These are phyloP conservation scores for Saccharomyces hybrid DNA, from an alignment of 1,139 yeast species.

Conservation along the genomic window DNA sequence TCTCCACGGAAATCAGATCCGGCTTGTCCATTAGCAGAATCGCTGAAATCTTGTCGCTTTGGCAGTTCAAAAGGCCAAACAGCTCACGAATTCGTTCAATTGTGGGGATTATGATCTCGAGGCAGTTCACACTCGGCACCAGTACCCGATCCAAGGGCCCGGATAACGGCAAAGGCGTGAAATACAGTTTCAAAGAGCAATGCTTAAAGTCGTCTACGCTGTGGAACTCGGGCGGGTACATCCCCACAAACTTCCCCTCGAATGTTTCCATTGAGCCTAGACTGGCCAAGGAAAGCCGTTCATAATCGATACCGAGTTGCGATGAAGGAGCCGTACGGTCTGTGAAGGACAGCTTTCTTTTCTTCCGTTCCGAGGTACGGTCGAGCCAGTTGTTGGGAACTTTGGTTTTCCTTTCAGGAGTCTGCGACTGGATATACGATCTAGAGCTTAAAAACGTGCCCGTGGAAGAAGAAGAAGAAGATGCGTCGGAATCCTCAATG, in stretches of 20 bases:
- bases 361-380: background rate
- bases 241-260: background rate
- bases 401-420: background rate
- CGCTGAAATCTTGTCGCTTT: background rate
- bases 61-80: background rate
- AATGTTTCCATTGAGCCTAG: background rate
- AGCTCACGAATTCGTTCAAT: background rate
- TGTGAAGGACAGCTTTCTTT: background rate
- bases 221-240: background rate
- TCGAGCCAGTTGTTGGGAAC: background rate
- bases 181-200: background rate
- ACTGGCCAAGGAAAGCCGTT: background rate
- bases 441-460: background rate
- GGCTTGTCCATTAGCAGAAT: background rate
- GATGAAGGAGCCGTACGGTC: background rate
- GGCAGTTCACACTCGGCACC: background rate
- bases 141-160: background rate
- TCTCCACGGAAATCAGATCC: background rate
- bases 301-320: background rate
- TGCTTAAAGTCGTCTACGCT: background rate
- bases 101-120: background rate
- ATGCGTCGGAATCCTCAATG: conserved; percentile 5
- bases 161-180: background rate
- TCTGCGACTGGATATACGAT: background rate
- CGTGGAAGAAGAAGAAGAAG: conserved; percentile 1